Conservation (phyloP, 2,329 filamentous ascomycete genomes). For the Cytospora schulzeri region DNA sequence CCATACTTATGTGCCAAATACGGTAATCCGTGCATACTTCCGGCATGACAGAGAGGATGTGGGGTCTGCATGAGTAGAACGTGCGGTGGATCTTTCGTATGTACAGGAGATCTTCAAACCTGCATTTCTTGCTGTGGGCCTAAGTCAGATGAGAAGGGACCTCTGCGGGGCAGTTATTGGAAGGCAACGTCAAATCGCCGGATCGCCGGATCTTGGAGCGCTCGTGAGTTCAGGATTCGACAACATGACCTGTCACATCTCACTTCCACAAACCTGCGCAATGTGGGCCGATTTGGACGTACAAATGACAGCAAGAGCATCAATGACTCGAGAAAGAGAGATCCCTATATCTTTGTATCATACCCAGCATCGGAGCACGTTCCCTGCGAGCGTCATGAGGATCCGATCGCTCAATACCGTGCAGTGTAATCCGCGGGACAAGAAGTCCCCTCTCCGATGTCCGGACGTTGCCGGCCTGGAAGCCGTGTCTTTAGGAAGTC, state of each 20-base stretch:
- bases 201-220: conserved; percentile 15
- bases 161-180: conserved; percentile 10
- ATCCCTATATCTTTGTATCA: not conserved
- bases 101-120: not conserved
- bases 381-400: not conserved
- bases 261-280: conserved; percentile 2
- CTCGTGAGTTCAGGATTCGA: conserved; percentile 15
- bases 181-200: conserved; percentile 6
- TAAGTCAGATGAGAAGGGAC: conserved; percentile 4
- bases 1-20: not conserved
- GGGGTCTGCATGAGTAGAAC: conserved; percentile 14
- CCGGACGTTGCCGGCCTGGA: not conserved
- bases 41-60: not conserved
- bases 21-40: not conserved
- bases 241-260: conserved; percentile 16
- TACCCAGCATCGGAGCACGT: conserved; percentile 4
- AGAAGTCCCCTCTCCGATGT: not conserved
- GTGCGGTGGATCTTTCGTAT: not conserved
- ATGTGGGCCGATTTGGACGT: conserved; percentile 8
- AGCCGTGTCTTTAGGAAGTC: not conserved
- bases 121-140: conserved; percentile 1
- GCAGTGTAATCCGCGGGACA: not conserved
- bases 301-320: conserved; percentile 1
- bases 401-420: not conserved
- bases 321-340: conserved; percentile 14